Evolutionary conservation across 2,329 filamentous ascomycete species (phyloP), one percentile per base, ranked within the genome.

Genomic region (Parastagonospora nodorum): DNA sequence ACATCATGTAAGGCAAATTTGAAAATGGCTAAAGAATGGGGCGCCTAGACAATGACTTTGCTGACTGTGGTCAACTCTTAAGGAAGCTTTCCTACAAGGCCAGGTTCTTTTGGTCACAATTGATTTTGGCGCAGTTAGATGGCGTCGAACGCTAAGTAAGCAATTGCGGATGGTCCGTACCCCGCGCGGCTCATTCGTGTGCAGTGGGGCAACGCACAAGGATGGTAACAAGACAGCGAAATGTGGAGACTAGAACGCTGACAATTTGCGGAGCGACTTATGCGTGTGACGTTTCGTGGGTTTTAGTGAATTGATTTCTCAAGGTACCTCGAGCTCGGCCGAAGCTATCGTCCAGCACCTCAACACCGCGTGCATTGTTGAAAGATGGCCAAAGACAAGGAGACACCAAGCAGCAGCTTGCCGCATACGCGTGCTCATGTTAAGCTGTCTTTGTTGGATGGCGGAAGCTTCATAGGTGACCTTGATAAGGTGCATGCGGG

Each of bases 381-480:
- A 16, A 15, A 47, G n/a, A 42, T 48, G 45, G 12, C 30, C 9
- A 28, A 32, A 14, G 30, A 31, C 39, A 14, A 10, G 44, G n/a
- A 5, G 46, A 45, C 33, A 16, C 33, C 36, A 28, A 32, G 19
- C 12, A 11, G 27, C 8, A 15, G n/a, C 8, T 32, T 58, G 15
- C 62, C 66, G 38, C 44, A 51, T 30, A 57, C 61, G 0, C 49
- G 56, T 38, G 60, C 62, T 14, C 61, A 53, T 16, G 63, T 72
- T 4, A 30, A 63, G 5, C 46, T 72, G 7, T 61, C 59, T 2
- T 49, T 72, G 7, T 58, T 72, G 19, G 68, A 72, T 60, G 68
- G 68, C 8, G 68, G 68, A 6, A 72, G 68, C 33, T 71, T 72
- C 40, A 54, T 69, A 5, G 68, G 55, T 4, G 66, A 71, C 15